These are phyloP conservation scores for Irpex lacteus DNA, from an alignment of 1,284 basidiomycete species.

Conservation along the genomic window DNA sequence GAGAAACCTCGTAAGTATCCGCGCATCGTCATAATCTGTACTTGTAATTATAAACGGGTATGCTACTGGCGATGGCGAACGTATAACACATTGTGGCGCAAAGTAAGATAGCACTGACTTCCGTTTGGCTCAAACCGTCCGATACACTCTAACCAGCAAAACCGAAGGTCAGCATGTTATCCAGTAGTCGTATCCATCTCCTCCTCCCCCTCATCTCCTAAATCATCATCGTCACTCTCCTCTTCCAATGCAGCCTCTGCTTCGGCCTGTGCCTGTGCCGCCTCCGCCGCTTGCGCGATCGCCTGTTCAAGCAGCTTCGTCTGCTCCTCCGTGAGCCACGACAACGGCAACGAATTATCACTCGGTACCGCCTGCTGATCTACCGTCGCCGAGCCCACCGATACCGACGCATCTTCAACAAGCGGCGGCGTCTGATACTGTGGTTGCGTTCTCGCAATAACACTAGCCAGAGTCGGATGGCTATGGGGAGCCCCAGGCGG, in stretches of 20 bases:
- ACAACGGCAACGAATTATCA: slow-evolving; percentile 46
- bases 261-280: slow-evolving; percentile 71
- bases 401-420: slow-evolving; percentile 8
- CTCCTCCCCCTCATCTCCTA: not conserved
- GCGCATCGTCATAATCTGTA: no score
- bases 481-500: slow-evolving; percentile 31
- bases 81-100: no score
- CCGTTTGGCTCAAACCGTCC: no score
- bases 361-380: slow-evolving; percentile 3
- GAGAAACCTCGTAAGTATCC: no score
- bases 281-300: slow-evolving; percentile 65
- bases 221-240: slow-evolving; percentile 27
- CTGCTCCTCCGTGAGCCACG: slow-evolving; percentile 69
- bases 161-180: not conserved
- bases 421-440: slow-evolving; percentile 33
- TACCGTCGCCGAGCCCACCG: slow-evolving; percentile 9
- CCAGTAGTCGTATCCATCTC: not conserved
- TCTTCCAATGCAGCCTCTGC: slow-evolving; percentile 70
- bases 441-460: slow-evolving; percentile 61
- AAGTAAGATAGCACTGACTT: no score
- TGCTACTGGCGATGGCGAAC: no score
- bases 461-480: slow-evolving; percentile 56
- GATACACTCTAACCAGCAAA: not conserved
- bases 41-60: no score
- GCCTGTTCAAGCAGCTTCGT: slow-evolving; percentile 63